Evolutionary conservation across 2,329 filamentous ascomycete species (phyloP), one percentile per base, ranked within the genome.

Genomic region (Xylariaceae sp.): DNA sequence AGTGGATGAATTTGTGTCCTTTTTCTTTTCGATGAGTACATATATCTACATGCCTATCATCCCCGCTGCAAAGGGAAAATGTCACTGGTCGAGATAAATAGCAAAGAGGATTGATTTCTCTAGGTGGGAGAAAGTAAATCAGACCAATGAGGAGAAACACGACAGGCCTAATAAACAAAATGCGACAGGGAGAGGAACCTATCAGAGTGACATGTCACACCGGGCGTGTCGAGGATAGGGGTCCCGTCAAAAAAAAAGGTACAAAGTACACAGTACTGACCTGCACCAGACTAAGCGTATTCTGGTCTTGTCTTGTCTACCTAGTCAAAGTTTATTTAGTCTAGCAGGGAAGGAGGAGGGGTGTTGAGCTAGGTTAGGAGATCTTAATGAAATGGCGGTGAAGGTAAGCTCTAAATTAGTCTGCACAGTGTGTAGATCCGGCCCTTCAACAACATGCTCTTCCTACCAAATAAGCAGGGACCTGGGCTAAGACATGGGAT

Each of bases 341-440:
- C n/a, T n/a, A 24, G 21, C 7, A 24, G 21, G 11, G 21, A 11
- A 11, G 21, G 21, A 11, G 21, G 21, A 11, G 21, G 21, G 21
- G 21, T 24, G 21, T 24, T 24, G 28, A 41, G 30, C 16, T 41
- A 43, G 42, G 27, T 19, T 41, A 43, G 42, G 27, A 27, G 31
- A 37, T 26, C 11, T 11, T 24, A 11, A 41, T 38, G 46, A 57
- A 57, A 52, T 54, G 54, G 54, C 54, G 54, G 54, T 57, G 54
- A 56, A 48, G 43, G 41, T 39, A 45, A 50, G 50, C 50, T 48
- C 29, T 34, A 38, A 40, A 48, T 34, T 36, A 30, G 43, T 24
- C 16, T 31, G 33, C 28, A 43, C 37, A 38, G 34, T 42, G 36
- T 36, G 35, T 30, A 32, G 23, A 30, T 33, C 31, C 34, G 31